Evolutionary conservation across 768 basidiomycete genomes (phyloP).

Genomic region (Tylopilus sp.): DNA sequence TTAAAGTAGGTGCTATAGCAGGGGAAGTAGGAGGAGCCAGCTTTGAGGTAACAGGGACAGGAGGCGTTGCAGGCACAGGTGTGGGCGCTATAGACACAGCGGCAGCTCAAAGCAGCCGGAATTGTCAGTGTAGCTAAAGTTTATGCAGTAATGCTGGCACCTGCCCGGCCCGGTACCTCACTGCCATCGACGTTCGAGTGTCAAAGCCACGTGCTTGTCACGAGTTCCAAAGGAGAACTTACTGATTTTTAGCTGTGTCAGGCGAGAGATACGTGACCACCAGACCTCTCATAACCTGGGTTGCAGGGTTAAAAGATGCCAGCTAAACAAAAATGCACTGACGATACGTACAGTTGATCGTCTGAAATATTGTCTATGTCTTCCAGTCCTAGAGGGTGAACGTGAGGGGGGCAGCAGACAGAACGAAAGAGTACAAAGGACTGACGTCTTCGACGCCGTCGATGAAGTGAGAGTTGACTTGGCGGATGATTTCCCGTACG

Average conservation of each 20-base stretch:
- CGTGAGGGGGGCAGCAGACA: no score
- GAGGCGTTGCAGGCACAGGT: conserved; percentile 3
- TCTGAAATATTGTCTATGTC: no score
- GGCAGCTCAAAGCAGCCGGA: conserved; percentile 25
- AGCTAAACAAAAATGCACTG: background rate
- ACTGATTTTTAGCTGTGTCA: conserved; percentile 74
- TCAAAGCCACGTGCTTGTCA: background rate
- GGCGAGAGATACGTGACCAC: conserved; percentile 73
- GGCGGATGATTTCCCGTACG: no score
- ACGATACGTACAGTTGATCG: conserved; percentile 48
- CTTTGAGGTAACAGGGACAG: conserved; percentile 5
- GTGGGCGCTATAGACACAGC: conserved; percentile 10
- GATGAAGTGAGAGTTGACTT: no score
- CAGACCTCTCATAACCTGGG: conserved; percentile 46
- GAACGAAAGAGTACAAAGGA: no score
- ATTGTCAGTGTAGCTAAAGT: conserved; percentile 24
- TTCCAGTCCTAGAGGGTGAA: no score
- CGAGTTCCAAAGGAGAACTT: background rate
- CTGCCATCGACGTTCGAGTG: conserved; percentile 23
- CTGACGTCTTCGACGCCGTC: no score
- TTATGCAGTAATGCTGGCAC: conserved; percentile 21
- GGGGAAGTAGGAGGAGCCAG: conserved; percentile 15
- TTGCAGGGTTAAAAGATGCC: no score
- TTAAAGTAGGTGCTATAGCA: conserved; percentile 20
- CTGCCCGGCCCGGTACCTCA: conserved; percentile 38